Evolutionary conservation across 2,329 filamentous ascomycete species (phyloP), one percentile per base, ranked within the genome.

Genomic region (Pseudocercospora ulei): DNA sequence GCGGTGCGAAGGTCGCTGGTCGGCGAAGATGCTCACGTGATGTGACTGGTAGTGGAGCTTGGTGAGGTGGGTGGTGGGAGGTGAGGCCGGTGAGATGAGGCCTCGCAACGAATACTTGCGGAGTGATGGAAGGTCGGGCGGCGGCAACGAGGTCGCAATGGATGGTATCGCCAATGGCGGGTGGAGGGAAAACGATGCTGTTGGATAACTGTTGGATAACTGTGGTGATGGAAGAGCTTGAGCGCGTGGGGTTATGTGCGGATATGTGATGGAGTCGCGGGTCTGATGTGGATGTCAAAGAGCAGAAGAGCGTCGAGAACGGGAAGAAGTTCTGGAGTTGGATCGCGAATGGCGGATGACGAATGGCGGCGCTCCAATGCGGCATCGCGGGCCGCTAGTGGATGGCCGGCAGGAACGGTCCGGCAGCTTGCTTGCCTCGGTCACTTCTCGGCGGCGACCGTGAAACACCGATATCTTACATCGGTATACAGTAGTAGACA

Each of bases 1-100:
- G 51, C 39, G 51, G 54, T 18, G 45, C 52, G 45, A 54, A 53
- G 41, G 29, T 54, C 6, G 48, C 23, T 39, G 43, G 40, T 37
- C 34, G 20, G 27, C 16, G 27, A 16, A 33, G 26, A 19, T 36
- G 12, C 23, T 27, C 22, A 22, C n/a, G 3, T 17, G n/a, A 8
- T 11, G 30, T 14, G n/a, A 20, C 18, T 22, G 7, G 18, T 13
- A 11, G 30, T 7, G 7, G 30, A 26, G 19, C 28, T 31, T 12
- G 18, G 11, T 12, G 30, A 12, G 14, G 3, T 33, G 30, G 14
- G 9, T 33, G 30, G 14, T 8, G 30, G 20, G n/a, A 23, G 7
- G 11, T 20, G 12, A 13, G 30, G 30, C 18, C 18, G 18, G 9
- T 11, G 18, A 20, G 9, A 19, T 33, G 18, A 20, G 18, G 30